phyloP scores from a whole-genome alignment of 106 monocot genomes.

The Xerophyta viscosa region DNA sequence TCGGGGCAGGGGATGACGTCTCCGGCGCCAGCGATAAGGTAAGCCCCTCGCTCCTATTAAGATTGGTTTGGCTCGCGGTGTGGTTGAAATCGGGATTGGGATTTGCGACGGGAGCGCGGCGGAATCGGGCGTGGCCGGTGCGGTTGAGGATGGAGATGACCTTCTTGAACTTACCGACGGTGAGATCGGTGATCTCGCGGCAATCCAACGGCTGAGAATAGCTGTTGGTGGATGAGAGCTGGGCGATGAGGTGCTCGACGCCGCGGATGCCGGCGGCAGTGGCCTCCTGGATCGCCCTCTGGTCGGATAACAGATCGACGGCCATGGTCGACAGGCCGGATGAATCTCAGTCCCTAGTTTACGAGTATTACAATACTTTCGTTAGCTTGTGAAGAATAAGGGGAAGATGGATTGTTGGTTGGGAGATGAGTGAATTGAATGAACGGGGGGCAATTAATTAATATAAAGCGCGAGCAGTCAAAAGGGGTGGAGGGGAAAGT shows the following conservation, averaged over 20 bases:
- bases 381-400: background rate
- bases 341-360: no score
- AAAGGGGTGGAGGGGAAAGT: background rate
- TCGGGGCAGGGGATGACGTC: background rate
- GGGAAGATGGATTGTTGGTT: background rate
- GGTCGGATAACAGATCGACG: constrained; percentile 12
- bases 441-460: background rate
- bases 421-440: background rate
- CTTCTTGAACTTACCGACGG: constrained; percentile 11
- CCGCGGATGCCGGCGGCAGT: background rate
- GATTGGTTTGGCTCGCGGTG: background rate
- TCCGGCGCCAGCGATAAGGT: background rate
- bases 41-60: background rate
- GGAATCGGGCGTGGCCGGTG: constrained; percentile 15
- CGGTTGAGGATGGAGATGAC: constrained; percentile 14
- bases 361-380: no score
- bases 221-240: background rate
- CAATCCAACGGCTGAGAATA: constrained; percentile 7
- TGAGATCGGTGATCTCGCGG: constrained; percentile 12
- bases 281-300: constrained; percentile 7
- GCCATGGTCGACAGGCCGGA: constrained; percentile 1
- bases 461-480: background rate
- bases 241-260: constrained; percentile 10
- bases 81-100: background rate
- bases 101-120: background rate